phyloP scores from a whole-genome alignment of 2,329 filamentous ascomycete species.

The Neopestalotiopsis rosae region DNA sequence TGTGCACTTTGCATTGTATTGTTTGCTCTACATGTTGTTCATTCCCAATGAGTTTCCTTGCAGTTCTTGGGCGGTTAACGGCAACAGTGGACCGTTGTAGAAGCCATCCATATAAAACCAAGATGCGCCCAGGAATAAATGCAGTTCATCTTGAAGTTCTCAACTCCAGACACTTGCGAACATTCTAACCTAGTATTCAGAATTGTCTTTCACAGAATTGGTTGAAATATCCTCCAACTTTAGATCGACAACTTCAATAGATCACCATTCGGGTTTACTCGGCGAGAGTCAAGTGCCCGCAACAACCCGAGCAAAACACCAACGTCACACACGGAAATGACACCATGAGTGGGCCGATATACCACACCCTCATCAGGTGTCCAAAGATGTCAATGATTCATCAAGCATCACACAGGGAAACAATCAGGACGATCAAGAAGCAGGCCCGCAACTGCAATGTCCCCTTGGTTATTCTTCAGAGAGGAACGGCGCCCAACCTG shows the following conservation, averaged over 20 bases:
- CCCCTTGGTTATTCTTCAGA: constrained; percentile 4
- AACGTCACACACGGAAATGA: too few relatives aligned
- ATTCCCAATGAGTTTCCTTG: not conserved
- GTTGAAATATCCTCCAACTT: too few relatives aligned
- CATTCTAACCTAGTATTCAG: not conserved
- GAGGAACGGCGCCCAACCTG: not conserved
- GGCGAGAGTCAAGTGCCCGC: too few relatives aligned
- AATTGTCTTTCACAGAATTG: not conserved
- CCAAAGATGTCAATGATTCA: not conserved
- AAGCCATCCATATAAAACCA: not conserved
- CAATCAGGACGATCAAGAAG: constrained; percentile 2
- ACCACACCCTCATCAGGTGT: not conserved
- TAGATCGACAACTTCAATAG: too few relatives aligned
- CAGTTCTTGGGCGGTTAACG: not conserved
- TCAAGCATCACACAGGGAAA: not conserved
- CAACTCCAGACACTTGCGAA: not conserved
- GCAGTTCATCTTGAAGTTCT: not conserved
- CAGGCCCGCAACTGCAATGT: not conserved
- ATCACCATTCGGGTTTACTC: too few relatives aligned
- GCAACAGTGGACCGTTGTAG: too few relatives aligned
- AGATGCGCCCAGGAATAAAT: not conserved
- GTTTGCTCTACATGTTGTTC: not conserved
- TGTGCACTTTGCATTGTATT: not conserved
- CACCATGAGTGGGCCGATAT: not conserved
- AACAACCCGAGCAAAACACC: too few relatives aligned